Base-by-base conservation (phyloP, 257 asterid genomes). In the Nicotiana noctiflora region DNA sequence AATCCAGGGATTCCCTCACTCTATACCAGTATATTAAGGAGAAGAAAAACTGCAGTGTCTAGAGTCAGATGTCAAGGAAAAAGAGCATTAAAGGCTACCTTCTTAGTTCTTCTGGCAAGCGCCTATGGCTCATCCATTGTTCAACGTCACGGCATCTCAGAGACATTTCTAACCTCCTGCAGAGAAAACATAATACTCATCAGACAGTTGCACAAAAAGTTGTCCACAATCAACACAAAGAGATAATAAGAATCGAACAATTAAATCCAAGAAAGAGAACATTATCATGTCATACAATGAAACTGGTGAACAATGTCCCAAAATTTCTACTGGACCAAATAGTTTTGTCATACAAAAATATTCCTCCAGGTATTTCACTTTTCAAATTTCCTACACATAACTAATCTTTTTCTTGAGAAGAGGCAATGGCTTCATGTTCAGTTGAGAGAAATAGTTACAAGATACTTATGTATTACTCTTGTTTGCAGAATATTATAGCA, bases 71-170 rank as follows among this genome's bases (percentile, higher is more conserved):
- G 29, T n/a, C 55, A 52, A 25, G 82, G 31, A 17, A 18, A 57
- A 65, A 72, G 79, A 66, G 59, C 63, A 49, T 29, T 63, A 77
- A 23, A 27, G 31, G 77, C 56, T 66, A 95, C 98, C 95, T 92
- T 88, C 91, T 87, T 77, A 95, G 84, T 25, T 82, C 90, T 84
- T 82, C 88, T 27, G 98, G 98, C 88, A 95, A 87, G 62, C 97
- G 95, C 15, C 98, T 93, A 68, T 93, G 98, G 56, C 97, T 90
- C 98, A 95, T 93, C 98, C 98, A 95, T 82, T 88, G 97, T 86
- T 95, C 98, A 79, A 93, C 94, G 81, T 95, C 98, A 52, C 98
- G 97, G 57, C 92, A 92, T 80, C 97, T 90, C 68, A 93, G 87
- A 25, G 97, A 89, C 97, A 90, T 87, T 81, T 95, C 98, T 79